Percentiles rank a stretch among this genome's conserved stretches.
These are phyloP conservation scores for Fusarium napiforme DNA, from an alignment of 2,329 filamentous ascomycete genomes.

Conservation along the genomic window DNA sequence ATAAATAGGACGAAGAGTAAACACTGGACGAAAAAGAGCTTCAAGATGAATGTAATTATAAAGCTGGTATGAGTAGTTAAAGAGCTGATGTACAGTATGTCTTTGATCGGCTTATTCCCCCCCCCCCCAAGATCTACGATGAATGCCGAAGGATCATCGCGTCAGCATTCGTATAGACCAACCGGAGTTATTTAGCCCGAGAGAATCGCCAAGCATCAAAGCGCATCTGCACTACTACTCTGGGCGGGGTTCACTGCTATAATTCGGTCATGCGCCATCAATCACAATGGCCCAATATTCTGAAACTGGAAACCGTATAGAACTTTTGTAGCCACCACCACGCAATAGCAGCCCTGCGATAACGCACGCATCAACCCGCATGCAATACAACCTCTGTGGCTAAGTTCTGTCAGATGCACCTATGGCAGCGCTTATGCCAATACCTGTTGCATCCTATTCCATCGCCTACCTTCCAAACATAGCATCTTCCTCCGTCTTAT, in stretches of 20 bases:
- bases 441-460: neutral
- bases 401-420: neutral
- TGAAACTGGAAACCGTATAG: conserved; percentile 13
- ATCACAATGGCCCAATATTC: conserved; percentile 16
- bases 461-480: conserved; percentile 15
- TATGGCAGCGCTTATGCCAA: neutral
- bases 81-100: neutral
- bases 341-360: conserved; percentile 24
- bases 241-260: conserved; percentile 8
- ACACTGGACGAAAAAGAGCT: neutral
- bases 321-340: conserved; percentile 21
- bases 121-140: neutral
- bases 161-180: neutral
- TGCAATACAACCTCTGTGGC: neutral
- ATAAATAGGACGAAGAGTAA: neutral
- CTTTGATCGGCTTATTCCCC: neutral
- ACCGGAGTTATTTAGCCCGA: conserved; percentile 8
- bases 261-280: conserved; percentile 25
- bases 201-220: conserved; percentile 15
- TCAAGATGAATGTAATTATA: neutral
- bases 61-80: accelerated
- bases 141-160: conserved; percentile 1
- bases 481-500: conserved; percentile 13
- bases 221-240: conserved; percentile 14
- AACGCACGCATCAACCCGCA: conserved; percentile 11